Percentiles rank a stretch among this genome's conserved stretches.
phyloP scores from a whole-genome alignment of 768 basidiomycete genomes.

The Pisolithus microcarpus region DNA sequence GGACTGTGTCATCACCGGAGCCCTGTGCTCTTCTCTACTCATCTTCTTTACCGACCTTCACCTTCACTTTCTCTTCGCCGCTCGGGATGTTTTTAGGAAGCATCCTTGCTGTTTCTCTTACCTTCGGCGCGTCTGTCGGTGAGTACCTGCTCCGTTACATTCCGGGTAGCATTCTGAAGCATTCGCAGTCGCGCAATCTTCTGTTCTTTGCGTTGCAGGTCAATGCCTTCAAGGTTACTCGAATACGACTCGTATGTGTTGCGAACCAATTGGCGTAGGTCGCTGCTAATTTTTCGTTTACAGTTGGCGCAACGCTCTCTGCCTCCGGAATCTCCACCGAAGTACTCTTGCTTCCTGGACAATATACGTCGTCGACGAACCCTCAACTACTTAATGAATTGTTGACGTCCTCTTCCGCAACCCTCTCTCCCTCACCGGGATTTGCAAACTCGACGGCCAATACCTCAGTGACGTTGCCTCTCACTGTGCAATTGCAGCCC shows the following conservation, averaged over 20 bases:
- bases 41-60: slow-evolving; percentile 14
- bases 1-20: slow-evolving; percentile 11
- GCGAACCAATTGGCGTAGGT: slow-evolving; percentile 1
- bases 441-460: slow-evolving; percentile 50
- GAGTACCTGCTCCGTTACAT: slow-evolving; percentile 8
- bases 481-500: slow-evolving; percentile 58
- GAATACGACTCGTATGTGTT: slow-evolving; percentile 57
- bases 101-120: slow-evolving; percentile 30
- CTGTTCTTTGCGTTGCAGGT: slow-evolving; percentile 77
- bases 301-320: slow-evolving; percentile 67
- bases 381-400: slow-evolving; percentile 65
- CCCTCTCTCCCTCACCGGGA: slow-evolving; percentile 52
- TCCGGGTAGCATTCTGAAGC: not conserved
- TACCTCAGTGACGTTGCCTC: slow-evolving; percentile 49
- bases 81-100: slow-evolving; percentile 35
- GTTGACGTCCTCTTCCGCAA: slow-evolving; percentile 57
- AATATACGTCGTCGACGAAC: slow-evolving; percentile 64
- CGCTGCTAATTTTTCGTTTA: slow-evolving; percentile 8
- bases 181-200: slow-evolving; percentile 46
- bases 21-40: slow-evolving; percentile 12
- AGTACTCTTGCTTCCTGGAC: slow-evolving; percentile 66
- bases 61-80: slow-evolving; percentile 13
- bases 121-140: slow-evolving; percentile 35
- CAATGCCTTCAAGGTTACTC: slow-evolving; percentile 80
- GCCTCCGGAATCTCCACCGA: slow-evolving; percentile 44